Evolutionary conservation across 2,329 filamentous ascomycete species (phyloP), one percentile per base, ranked within the genome.

Genomic region (Verticillium dahliae): DNA sequence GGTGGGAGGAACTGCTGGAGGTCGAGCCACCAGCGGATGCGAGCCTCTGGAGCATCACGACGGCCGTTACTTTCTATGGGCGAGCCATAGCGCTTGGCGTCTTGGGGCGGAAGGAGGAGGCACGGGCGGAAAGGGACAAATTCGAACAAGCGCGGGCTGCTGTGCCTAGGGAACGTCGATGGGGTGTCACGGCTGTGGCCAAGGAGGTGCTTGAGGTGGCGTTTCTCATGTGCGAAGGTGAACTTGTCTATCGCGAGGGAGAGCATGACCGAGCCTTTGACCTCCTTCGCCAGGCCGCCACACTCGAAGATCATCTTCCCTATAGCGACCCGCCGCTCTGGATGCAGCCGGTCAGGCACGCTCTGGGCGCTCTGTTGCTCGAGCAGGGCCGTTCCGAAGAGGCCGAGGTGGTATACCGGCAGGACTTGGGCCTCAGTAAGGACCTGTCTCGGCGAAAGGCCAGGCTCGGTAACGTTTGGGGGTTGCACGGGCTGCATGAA

Each of bases 251-350:
- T 67, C 85, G 90, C 1, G 77, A 78, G 3, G 81, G 80, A 0
- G 81, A 88, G 58, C 80, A 82, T 59, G 80, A 85, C 0, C 56
- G 70, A 0, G 89, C 89, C 0, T 91, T 90, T 68, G 68, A 74
- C 3, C 78, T 84, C 59, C 75, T 92, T 2, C 79, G 81, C 1
- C 76, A 75, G 11, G 81, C 88, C 0, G 84, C 90, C 27, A 69
- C 74, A 1, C 78, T 83, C 2, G 87, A 90, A 64, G 88, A 90
- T 67, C 73, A 71, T 0, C 78, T 92, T 33, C 85, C 85, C 0
- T 92, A 90, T 63, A 86, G 88, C 58, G 90, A 92, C 70, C 90
- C 90, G 0, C 91, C 89, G 89, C 87, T 87, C 0, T 92, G 89
- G 89, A 91, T 92, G 88, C 87, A 90, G 69, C 89, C 89, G 0